Evolutionary conservation across 2,329 filamentous ascomycete species (phyloP).

Genomic region (Epichloe coenophiala): DNA sequence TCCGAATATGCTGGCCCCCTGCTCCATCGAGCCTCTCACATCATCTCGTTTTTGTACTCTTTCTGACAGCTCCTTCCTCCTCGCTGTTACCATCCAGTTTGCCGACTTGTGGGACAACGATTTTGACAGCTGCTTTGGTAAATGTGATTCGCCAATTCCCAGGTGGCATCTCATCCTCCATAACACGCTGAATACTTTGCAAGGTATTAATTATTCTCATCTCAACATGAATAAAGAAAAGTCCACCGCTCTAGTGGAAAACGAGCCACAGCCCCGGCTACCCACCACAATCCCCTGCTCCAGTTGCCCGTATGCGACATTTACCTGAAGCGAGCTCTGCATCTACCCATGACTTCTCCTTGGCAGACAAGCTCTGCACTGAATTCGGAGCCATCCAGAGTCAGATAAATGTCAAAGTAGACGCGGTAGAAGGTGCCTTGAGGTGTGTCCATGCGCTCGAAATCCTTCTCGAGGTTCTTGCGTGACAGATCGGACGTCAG

Average conservation of each 20-base stretch:
- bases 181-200: neutral
- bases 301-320: neutral
- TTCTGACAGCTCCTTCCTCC: neutral
- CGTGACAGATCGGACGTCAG: constrained; percentile 91
- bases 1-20: neutral
- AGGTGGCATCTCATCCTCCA: neutral
- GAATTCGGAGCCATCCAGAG: constrained; percentile 93
- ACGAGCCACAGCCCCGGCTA: neutral
- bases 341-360: constrained; percentile 96
- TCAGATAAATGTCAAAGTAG: constrained; percentile 73
- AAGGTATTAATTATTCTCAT: constrained; percentile 1
- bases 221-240: neutral
- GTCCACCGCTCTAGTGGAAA: neutral
- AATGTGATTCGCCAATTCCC: neutral
- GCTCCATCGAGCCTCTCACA: neutral
- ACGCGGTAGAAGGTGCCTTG: constrained; percentile 91
- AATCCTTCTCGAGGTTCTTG: constrained; percentile 98
- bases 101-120: neutral
- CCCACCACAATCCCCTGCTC: neutral
- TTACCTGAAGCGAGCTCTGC: constrained; percentile 73
- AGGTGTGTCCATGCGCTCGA: constrained; percentile 97
- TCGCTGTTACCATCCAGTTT: neutral
- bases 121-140: neutral
- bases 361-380: constrained; percentile 98
- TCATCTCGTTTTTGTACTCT: neutral